Base-by-base conservation (phyloP, 2,329 filamentous ascomycete species). In the Penicillium sp. region DNA sequence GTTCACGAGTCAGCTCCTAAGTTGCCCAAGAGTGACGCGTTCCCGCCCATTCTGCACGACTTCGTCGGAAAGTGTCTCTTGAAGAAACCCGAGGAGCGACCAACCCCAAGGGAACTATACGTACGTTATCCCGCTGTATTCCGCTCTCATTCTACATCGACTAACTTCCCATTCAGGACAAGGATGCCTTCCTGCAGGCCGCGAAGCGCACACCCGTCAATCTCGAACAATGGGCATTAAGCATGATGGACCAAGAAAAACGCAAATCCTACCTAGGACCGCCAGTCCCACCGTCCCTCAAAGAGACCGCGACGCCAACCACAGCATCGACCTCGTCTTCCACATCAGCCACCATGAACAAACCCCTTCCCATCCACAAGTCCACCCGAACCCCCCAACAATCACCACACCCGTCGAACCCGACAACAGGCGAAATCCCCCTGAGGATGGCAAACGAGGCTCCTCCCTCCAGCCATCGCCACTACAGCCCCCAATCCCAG, bases 121-220 rank as follows among this genome's bases (percentile, higher is more conserved):
- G 89, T 95, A 78, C 72, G 88, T 73, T 8, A 12, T 41, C 7
- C 12, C 13, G 8, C 10, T 30, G 4, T 11, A 16, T 40, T 33
- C 9, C 3, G 11, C 22, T 46, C 29, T 22, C 12, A n/a, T 14
- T 31, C 9, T 22, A 19, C 5, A 4, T 11, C 8, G 4, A 49
- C 46, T 50, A 53, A 50, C 63, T n/a, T n/a, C 71, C 22, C 18
- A 30, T 46, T 2, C 52, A 95, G 89, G 91, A 96, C 58, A 86
- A 87, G 54, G 93, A 99, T 66, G 84, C 90, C 3, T 99, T 99
- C 71, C 83, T 99, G 16, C 90, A 95, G 72, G 93, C 93, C 45
- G 93, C 93, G 41, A 97, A 97, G 76, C 83, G 92, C 60, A 99
- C 93, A 1, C 93, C 93, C 0, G 93, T 99, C 42, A 87, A 99